Evolutionary conservation across 148 eudicot genomes (phyloP).

Genomic region (Rhododendron simsii): DNA sequence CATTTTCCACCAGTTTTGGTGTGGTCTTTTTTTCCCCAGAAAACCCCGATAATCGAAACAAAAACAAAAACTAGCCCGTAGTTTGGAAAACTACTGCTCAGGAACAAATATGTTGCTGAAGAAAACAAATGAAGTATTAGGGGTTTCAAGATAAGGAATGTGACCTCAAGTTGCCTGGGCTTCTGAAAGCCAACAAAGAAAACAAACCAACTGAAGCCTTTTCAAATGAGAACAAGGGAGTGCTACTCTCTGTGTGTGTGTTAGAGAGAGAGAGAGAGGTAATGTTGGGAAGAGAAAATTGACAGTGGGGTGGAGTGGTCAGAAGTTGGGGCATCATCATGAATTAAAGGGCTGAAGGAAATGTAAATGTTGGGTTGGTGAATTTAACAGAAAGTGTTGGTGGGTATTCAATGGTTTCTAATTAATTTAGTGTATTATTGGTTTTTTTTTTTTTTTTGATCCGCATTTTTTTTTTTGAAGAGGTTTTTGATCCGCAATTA

Average conservation of each 20-base stretch:
- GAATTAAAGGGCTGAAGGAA: neutral
- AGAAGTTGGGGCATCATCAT: conserved; percentile 2
- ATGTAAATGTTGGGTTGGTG: conserved; percentile 7
- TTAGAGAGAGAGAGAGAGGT: neutral
- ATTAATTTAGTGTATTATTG: neutral
- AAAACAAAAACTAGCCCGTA: neutral
- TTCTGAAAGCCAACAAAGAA: conserved; percentile 16
- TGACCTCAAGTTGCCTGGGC: neutral
- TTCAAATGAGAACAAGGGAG: neutral
- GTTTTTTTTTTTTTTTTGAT: too few species aligned
- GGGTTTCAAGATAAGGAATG: neutral
- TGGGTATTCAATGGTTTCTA: conserved; percentile 2
- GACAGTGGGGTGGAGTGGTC: conserved; percentile 9
- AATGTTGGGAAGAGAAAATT: conserved; percentile 8
- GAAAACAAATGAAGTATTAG: neutral
- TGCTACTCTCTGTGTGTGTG: too few species aligned
- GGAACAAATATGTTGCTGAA: neutral
- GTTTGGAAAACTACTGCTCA: neutral
- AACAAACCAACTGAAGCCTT: conserved; percentile 14
- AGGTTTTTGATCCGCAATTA: too few species aligned
- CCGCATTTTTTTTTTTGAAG: too few species aligned
- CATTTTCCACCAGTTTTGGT: neutral
- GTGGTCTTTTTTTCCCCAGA: neutral
- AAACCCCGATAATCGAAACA: neutral
- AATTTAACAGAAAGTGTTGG: conserved; percentile 3